These are phyloP conservation scores for Ascoidea rubescens DNA, from an alignment of 805 yeast genomes.

Conservation along the genomic window DNA sequence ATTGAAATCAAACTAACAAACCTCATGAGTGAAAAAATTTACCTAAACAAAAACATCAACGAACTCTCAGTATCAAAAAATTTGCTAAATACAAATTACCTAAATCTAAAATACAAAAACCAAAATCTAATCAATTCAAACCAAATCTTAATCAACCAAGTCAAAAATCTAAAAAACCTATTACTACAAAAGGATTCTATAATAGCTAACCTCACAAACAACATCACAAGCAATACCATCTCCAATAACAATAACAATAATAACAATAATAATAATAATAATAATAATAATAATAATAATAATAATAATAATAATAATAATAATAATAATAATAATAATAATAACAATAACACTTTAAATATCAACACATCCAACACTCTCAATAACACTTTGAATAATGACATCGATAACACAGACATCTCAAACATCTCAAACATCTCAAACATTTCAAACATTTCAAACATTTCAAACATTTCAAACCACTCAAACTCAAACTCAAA, in stretches of 20 bases:
- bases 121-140: constrained; percentile 25
- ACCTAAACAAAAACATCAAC: constrained; percentile 7
- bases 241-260: not conserved
- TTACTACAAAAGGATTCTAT: constrained; percentile 2
- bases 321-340: not conserved
- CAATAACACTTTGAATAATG: not conserved
- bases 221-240: no score
- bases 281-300: not conserved
- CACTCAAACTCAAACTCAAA: not conserved
- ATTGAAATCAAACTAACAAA: constrained; percentile 25
- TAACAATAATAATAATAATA: not conserved
- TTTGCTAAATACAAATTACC: not conserved
- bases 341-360: not conserved
- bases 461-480: not conserved
- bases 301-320: not conserved
- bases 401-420: not conserved
- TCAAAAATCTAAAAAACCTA: constrained; percentile 14
- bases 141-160: constrained; percentile 17
- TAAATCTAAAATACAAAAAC: constrained; percentile 11
- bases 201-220: not conserved
- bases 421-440: not conserved
- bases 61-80: constrained; percentile 11
- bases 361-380: no score
- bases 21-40: constrained; percentile 5
- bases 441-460: not conserved